Evolutionary conservation across 352 stramenopile species (phyloP).

Genomic region (Pythium myriotylum): DNA sequence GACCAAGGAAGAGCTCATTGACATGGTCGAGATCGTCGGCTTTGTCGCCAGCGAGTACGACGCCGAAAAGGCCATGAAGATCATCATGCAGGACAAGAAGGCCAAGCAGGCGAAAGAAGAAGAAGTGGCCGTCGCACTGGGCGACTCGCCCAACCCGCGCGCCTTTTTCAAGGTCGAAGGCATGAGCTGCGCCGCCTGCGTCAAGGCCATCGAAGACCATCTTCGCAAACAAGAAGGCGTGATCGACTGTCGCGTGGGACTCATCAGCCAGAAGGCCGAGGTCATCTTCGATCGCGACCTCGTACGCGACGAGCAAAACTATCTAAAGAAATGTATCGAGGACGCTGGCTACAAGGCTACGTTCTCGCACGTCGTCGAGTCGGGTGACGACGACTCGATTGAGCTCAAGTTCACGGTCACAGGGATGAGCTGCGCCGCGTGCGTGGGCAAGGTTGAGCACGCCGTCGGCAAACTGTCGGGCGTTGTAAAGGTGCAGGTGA

Average conservation of each 20-base stretch:
- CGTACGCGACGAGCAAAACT: conserved; percentile 50
- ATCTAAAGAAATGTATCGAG: conserved; percentile 65
- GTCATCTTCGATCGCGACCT: conserved; percentile 79
- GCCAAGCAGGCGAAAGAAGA: conserved; percentile 31
- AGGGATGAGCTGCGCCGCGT: conserved; percentile 66
- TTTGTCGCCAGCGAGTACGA: conserved; percentile 66
- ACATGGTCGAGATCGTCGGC: conserved; percentile 80
- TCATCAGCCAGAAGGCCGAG: conserved; percentile 88
- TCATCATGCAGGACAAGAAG: conserved; percentile 52
- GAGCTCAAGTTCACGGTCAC: conserved; percentile 79
- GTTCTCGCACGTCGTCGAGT: conserved; percentile 77
- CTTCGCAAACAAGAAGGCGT: conserved; percentile 64
- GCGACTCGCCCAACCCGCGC: conserved; percentile 55
- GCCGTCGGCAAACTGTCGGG: conserved; percentile 64
- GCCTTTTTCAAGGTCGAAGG: conserved; percentile 84
- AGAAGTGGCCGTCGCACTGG: conserved; percentile 37
- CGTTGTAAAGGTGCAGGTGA: conserved; percentile 73
- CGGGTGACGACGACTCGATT: conserved; percentile 75
- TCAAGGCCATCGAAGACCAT: conserved; percentile 87
- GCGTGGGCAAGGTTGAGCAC: conserved; percentile 68
- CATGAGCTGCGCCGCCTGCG: conserved; percentile 87
- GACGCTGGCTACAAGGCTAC: conserved; percentile 79
- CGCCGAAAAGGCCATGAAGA: conserved; percentile 49
- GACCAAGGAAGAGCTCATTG: conserved; percentile 65
- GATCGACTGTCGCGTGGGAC: conserved; percentile 73